A percentile compares a stretch with the other conserved stretches of the same genome.
Conservation (phyloP, 2,329 filamentous ascomycete species). For the Drechslerella stenobrocha region DNA sequence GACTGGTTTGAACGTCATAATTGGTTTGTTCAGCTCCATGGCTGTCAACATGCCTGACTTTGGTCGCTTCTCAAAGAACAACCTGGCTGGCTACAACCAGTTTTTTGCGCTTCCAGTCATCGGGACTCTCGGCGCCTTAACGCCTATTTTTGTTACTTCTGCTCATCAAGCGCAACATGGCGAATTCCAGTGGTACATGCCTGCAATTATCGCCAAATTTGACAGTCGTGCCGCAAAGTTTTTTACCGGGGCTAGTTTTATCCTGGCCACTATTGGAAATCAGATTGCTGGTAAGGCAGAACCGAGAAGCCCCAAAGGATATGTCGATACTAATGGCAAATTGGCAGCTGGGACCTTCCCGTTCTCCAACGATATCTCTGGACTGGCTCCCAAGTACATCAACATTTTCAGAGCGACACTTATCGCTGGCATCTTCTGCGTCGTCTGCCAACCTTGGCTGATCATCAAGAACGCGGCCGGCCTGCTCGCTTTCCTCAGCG, state of each 20-base stretch:
- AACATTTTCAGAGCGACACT: constrained; percentile 61
- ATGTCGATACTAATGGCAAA: constrained; percentile 55
- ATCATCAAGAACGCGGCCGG: constrained; percentile 57
- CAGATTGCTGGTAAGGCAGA: constrained; percentile 56
- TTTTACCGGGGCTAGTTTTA: constrained; percentile 56
- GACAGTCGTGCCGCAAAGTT: constrained; percentile 58
- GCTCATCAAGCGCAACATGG: constrained; percentile 59
- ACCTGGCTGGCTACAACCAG: constrained; percentile 57
- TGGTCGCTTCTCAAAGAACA: constrained; percentile 57
- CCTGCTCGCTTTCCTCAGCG: constrained; percentile 56
- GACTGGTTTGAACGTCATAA: constrained; percentile 59
- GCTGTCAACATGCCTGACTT: constrained; percentile 61
- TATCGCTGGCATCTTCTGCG: constrained; percentile 57
- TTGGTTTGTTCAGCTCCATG: constrained; percentile 60
- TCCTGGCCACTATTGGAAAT: constrained; percentile 58
- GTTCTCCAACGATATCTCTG: constrained; percentile 62
- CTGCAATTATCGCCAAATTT: constrained; percentile 59
- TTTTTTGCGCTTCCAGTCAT: constrained; percentile 60
- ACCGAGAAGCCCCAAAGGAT: neutral
- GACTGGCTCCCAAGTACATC: constrained; percentile 61
- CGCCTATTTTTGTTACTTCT: constrained; percentile 60
- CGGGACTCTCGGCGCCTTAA: constrained; percentile 58
- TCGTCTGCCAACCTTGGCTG: constrained; percentile 59
- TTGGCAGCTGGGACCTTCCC: constrained; percentile 62
- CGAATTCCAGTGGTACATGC: constrained; percentile 60